Conservation (phyloP, 768 basidiomycete genomes). For the Sarcomyxa edulis region DNA sequence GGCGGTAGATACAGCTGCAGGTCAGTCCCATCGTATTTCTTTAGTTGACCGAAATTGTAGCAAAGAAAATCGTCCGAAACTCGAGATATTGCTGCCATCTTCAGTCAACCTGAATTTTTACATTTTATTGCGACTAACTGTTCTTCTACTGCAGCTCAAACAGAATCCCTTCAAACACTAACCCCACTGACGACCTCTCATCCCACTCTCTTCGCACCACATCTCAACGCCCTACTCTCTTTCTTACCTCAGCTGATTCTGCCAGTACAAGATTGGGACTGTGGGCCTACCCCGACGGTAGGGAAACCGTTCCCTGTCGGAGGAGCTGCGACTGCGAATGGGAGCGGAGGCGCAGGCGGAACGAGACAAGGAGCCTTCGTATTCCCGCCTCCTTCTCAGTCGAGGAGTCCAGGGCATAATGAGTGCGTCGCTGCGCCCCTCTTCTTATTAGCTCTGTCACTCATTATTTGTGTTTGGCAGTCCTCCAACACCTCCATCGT, state of each 20-base stretch:
- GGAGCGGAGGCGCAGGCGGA: no score
- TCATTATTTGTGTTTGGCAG: no score
- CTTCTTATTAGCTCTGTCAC: no score
- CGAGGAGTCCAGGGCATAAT: no score
- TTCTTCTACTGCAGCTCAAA: no score
- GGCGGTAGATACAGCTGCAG: no score
- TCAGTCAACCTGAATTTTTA: no score
- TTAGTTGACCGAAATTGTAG: no score
- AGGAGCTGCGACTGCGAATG: slow-evolving; percentile 8
- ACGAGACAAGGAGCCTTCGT: slow-evolving; percentile 33
- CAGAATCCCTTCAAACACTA: slow-evolving; percentile 61
- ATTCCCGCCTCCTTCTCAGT: slow-evolving; percentile 32
- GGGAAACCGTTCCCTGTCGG: slow-evolving; percentile 37
- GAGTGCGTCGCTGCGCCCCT: no score
- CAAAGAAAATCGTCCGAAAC: no score
- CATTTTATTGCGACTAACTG: slow-evolving; percentile 31
- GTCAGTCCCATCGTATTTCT: no score
- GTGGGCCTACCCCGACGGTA: slow-evolving; percentile 46
- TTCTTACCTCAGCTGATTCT: slow-evolving; percentile 73
- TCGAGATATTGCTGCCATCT: slow-evolving; percentile 24
- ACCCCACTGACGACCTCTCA: slow-evolving; percentile 67
- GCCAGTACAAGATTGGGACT: slow-evolving; percentile 40
- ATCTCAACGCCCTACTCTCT: slow-evolving; percentile 59
- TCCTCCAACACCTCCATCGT: no score
- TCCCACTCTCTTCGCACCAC: slow-evolving; percentile 69